phyloP scores from a whole-genome alignment of 805 yeast species.

The Saturnispora gosingensis region DNA sequence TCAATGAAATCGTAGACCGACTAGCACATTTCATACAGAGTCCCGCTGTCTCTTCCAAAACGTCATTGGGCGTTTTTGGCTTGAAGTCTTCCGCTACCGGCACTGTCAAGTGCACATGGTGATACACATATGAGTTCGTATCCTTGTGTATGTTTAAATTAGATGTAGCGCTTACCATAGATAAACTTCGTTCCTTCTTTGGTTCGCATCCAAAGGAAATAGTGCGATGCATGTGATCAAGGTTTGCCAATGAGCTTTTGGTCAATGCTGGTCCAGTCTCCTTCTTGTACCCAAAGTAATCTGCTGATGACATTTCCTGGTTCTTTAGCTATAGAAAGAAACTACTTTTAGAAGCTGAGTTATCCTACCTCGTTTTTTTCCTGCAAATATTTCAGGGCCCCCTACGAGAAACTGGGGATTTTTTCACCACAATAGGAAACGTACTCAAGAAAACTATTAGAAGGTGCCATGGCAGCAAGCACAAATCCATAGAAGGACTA shows the following conservation, averaged over 20 bases:
- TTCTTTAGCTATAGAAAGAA: no score
- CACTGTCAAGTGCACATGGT: slow-evolving; percentile 16
- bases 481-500: background rate
- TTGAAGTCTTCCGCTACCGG: slow-evolving; percentile 13
- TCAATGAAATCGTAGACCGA: slow-evolving; percentile 2
- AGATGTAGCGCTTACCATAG: background rate
- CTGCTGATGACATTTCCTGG: background rate
- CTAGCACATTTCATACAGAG: slow-evolving; percentile 9
- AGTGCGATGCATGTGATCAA: slow-evolving; percentile 3
- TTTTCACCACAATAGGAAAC: background rate
- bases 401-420: background rate
- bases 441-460: background rate
- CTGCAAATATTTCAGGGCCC: background rate
- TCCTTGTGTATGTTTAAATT: background rate
- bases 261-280: background rate
- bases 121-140: slow-evolving; percentile 11
- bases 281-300: slow-evolving; percentile 1
- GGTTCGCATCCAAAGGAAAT: slow-evolving; percentile 5
- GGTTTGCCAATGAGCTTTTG: background rate
- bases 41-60: slow-evolving; percentile 8
- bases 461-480: background rate
- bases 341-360: background rate
- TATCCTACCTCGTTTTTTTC: background rate
- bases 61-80: slow-evolving; percentile 18
- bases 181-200: slow-evolving; percentile 1